These are phyloP conservation scores for Xerocomus amazonicus DNA, from an alignment of 1,284 basidiomycete genomes.

Conservation along the genomic window DNA sequence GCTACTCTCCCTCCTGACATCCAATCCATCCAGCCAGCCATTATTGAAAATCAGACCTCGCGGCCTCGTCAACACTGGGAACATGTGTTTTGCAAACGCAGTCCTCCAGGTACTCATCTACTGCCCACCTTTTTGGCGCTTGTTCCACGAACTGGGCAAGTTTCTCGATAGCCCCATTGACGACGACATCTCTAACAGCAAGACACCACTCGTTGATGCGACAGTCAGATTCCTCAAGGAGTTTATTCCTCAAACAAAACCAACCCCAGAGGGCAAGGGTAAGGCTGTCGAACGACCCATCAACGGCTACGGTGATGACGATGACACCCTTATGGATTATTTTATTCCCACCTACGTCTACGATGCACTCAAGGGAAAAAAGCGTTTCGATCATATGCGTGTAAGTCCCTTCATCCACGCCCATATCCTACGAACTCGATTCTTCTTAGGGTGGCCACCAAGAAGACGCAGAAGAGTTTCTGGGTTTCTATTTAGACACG, in stretches of 20 bases:
- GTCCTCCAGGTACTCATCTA: slow-evolving; percentile 91
- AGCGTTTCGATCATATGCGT: slow-evolving; percentile 90
- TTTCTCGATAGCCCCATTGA: slow-evolving; percentile 35
- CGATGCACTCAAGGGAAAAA: slow-evolving; percentile 94
- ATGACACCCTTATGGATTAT: slow-evolving; percentile 50
- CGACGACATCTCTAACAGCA: slow-evolving; percentile 42
- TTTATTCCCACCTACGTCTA: slow-evolving; percentile 92
- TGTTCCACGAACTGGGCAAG: slow-evolving; percentile 73
- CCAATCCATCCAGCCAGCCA: slow-evolving; percentile 37
- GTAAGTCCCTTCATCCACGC: slow-evolving; percentile 42
- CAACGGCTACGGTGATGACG: slow-evolving; percentile 26
- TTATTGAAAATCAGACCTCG: slow-evolving; percentile 56
- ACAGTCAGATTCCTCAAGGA: slow-evolving; percentile 81
- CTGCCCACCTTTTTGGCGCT: slow-evolving; percentile 79
- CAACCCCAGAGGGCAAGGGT: slow-evolving; percentile 30
- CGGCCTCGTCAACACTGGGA: slow-evolving; percentile 92
- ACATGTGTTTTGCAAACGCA: slow-evolving; percentile 97
- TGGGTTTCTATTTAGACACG: slow-evolving; percentile 96
- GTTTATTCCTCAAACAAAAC: slow-evolving; percentile 46
- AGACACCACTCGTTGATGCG: slow-evolving; percentile 82
- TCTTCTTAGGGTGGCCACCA: slow-evolving; percentile 77
- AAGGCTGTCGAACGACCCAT: slow-evolving; percentile 30
- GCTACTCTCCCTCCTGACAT: slow-evolving; percentile 54
- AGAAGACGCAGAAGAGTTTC: slow-evolving; percentile 98
- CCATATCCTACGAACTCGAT: neutral